phyloP scores from a whole-genome alignment of 768 basidiomycete species.

The Paxillus involutus region DNA sequence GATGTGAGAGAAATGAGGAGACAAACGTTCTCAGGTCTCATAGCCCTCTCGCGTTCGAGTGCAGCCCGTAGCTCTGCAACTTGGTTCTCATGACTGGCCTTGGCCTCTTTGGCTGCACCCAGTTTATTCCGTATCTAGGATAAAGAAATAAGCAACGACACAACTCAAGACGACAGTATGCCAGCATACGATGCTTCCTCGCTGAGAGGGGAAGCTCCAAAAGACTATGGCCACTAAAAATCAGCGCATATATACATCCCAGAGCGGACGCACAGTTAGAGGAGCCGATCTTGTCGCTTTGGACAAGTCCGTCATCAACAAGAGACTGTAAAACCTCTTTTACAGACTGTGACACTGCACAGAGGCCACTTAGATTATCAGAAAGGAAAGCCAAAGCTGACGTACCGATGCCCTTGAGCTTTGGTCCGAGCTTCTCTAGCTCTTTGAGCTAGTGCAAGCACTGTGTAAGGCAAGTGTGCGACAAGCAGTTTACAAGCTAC shows the following conservation, averaged over 20 bases:
- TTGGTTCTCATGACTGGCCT: conserved; percentile 42
- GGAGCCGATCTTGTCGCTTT: conserved; percentile 90
- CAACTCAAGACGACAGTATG: neutral
- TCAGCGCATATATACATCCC: conserved; percentile 22
- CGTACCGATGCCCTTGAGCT: conserved; percentile 88
- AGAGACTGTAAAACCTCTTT: conserved; percentile 90
- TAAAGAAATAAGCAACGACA: conserved; percentile 1
- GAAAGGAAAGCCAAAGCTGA: neutral
- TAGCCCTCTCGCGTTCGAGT: conserved; percentile 50
- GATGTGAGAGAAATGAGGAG: neutral
- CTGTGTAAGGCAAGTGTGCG: neutral
- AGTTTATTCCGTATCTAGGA: conserved; percentile 61
- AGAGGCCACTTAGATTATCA: neutral
- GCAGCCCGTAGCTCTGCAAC: conserved; percentile 46
- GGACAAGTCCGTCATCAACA: conserved; percentile 83
- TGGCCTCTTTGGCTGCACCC: conserved; percentile 47
- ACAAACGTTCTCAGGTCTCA: conserved; percentile 59
- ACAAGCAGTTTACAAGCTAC: conserved; percentile 18
- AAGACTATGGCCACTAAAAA: conserved; percentile 56
- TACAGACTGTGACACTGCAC: conserved; percentile 80
- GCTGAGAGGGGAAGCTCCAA: conserved; percentile 94
- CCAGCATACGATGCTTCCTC: conserved; percentile 64
- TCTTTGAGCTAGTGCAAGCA: conserved; percentile 69
- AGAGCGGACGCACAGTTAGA: conserved; percentile 72
- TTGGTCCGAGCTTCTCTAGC: conserved; percentile 84